Conservation (phyloP, 1,139 yeast species). For the Chernovozyma aurita region DNA sequence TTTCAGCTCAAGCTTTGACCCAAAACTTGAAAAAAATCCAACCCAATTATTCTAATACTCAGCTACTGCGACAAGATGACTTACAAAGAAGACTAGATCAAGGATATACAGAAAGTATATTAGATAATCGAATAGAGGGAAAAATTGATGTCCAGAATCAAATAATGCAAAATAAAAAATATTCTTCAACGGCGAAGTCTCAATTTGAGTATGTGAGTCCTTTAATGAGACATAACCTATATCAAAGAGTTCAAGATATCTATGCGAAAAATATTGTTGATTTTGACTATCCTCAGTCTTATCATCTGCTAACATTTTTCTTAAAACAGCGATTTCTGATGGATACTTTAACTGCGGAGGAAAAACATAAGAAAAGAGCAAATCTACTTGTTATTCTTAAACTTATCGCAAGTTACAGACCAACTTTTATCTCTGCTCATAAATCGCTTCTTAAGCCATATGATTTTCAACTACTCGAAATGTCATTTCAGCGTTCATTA, state of each 20-base stretch:
- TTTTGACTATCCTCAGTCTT: slow-evolving; percentile 65
- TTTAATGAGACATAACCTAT: slow-evolving; percentile 52
- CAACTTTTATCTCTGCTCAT: slow-evolving; percentile 70
- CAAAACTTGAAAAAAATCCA: slow-evolving; percentile 2
- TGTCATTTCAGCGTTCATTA: slow-evolving; percentile 64
- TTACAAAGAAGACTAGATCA: slow-evolving; percentile 1
- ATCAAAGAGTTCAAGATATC: slow-evolving; percentile 62
- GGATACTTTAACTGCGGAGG: slow-evolving; percentile 24
- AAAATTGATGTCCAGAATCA: slow-evolving; percentile 9
- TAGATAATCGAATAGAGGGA: slow-evolving; percentile 3
- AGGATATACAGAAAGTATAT: background rate
- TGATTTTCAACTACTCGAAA: slow-evolving; percentile 62
- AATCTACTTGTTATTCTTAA: slow-evolving; percentile 54
- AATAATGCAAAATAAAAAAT: slow-evolving; percentile 5
- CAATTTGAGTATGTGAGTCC: slow-evolving; percentile 24
- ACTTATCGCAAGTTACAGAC: slow-evolving; percentile 66
- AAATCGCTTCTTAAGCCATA: slow-evolving; percentile 58
- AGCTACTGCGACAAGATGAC: background rate
- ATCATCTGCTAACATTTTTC: slow-evolving; percentile 56
- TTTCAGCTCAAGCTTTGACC: background rate
- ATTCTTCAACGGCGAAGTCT: background rate
- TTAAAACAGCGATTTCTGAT: slow-evolving; percentile 51
- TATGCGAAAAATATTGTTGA: slow-evolving; percentile 52
- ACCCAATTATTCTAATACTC: background rate
- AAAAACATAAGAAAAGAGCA: slow-evolving; percentile 33